Evolutionary conservation across 805 yeast genomes (phyloP).

Genomic region (Nakazawaea ernobii): DNA sequence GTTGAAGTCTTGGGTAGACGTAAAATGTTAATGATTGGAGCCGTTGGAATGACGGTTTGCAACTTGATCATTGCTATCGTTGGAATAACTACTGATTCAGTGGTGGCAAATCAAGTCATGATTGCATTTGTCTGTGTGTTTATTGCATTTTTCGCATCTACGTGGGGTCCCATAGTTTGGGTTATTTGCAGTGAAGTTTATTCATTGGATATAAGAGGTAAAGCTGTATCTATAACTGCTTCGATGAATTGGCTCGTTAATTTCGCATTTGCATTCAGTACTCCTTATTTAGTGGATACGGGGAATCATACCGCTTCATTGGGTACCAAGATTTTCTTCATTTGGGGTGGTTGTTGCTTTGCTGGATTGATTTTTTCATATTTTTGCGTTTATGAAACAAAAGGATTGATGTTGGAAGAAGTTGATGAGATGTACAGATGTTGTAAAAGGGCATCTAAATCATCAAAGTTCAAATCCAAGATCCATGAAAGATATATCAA

Average conservation of each 20-base stretch:
- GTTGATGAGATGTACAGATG: conserved; percentile 68
- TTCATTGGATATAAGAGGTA: conserved; percentile 69
- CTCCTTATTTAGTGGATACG: conserved; percentile 70
- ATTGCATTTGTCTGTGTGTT: conserved; percentile 63
- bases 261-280: conserved; percentile 66
- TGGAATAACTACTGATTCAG: conserved; percentile 42
- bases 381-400: conserved; percentile 71
- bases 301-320: conserved; percentile 63
- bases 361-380: conserved; percentile 56
- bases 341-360: conserved; percentile 72
- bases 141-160: conserved; percentile 71
- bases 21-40: conserved; percentile 64
- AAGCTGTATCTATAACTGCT: conserved; percentile 69
- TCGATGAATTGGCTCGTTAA: conserved; percentile 80
- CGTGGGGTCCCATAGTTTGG: conserved; percentile 86
- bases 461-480: conserved; percentile 34
- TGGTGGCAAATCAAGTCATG: conserved; percentile 47
- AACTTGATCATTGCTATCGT: conserved; percentile 66
- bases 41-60: conserved; percentile 64
- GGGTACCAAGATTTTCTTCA: conserved; percentile 68
- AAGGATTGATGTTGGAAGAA: conserved; percentile 74
- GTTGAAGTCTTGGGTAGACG: conserved; percentile 83
- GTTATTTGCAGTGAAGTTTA: conserved; percentile 61
- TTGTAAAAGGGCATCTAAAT: conserved; percentile 49
- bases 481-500: conserved; percentile 19